Evolutionary conservation across 1,139 yeast genomes (phyloP), one percentile per base, ranked within the genome.

Genomic region (Kurtzmaniella natalensis): DNA sequence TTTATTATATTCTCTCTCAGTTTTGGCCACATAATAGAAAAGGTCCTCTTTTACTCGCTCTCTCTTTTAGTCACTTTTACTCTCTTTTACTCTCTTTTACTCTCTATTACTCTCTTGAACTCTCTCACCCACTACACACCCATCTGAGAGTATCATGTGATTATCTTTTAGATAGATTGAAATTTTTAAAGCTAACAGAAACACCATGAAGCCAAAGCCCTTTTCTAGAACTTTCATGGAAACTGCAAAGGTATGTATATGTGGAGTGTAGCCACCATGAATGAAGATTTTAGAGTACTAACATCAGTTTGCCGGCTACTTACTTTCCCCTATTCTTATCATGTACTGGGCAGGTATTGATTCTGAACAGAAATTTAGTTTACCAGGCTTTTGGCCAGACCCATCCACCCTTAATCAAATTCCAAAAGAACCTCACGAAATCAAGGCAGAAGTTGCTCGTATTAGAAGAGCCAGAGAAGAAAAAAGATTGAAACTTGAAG

Each of bases 301-400:
- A 54, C 56, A 25, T 21, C 37, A 79, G 83, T 88, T 89, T 61
- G 81, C 95, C 1, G 82, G 88, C 51, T 88, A 86, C 55, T 76
- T 89, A 34, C 66, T 88, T 48, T 78, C 94, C 2, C 97, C 96
- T 1, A 84, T 89, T 34, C 74, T 76, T 15, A 81, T 88, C 49
- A 89, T 89, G 97, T 81, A 86, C 59, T 89, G 83, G 50, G 89
- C 87, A 33, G 96, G 96, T 53, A 72, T 83, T 29, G 89, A 88
- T 48, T 83, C 96, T 1, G 95, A 89, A 57, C 76, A 72, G 47
- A 88, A 87, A 62, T 78, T 89, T 56, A 86, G 87, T 53, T 79
- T 88, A 36, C 94, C 95, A n/a, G 95, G 95, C 13, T 88, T 86
- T 59, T 87, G 95, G 95, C 97, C 97, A 1, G 96, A 88, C 57